Conservation (phyloP, 1,284 basidiomycete species). For the Malassezia globosa region DNA sequence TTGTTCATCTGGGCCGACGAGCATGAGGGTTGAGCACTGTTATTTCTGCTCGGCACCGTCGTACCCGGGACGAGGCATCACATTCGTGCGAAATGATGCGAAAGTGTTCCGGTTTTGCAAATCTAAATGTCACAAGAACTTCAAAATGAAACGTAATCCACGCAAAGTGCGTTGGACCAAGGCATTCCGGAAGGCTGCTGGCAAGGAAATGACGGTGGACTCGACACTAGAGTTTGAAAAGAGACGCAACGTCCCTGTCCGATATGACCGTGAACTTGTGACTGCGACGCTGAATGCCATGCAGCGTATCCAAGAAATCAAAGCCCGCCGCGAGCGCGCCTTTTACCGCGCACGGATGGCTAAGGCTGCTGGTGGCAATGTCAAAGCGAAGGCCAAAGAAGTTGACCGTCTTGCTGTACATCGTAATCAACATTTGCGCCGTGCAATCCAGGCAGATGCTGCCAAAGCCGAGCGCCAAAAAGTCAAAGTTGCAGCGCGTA, state of each 20-base stretch:
- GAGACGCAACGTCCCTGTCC: constrained; percentile 89
- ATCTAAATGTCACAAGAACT: constrained; percentile 48
- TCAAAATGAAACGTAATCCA: constrained; percentile 97
- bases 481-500: constrained; percentile 29
- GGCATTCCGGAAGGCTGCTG: constrained; percentile 94
- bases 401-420: constrained; percentile 38
- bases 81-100: constrained; percentile 46
- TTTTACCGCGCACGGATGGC: constrained; percentile 56
- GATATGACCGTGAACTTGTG: constrained; percentile 90
- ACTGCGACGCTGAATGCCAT: constrained; percentile 93
- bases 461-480: constrained; percentile 24
- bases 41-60: constrained; percentile 72
- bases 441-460: constrained; percentile 23
- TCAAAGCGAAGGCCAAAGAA: constrained; percentile 33
- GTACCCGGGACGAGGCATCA: constrained; percentile 69
- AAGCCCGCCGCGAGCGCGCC: constrained; percentile 76
- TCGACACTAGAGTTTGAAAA: constrained; percentile 99
- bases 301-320: constrained; percentile 89
- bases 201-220: constrained; percentile 99
- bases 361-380: constrained; percentile 30
- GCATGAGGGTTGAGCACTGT: constrained; percentile 49
- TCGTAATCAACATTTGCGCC: constrained; percentile 36
- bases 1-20: constrained; percentile 1
- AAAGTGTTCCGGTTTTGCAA: constrained; percentile 45
- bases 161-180: constrained; percentile 99